Percentiles rank a stretch among this genome's conserved stretches.
These are phyloP conservation scores for Trichoderma hamatum DNA, from an alignment of 2,329 filamentous ascomycete species.

Conservation along the genomic window DNA sequence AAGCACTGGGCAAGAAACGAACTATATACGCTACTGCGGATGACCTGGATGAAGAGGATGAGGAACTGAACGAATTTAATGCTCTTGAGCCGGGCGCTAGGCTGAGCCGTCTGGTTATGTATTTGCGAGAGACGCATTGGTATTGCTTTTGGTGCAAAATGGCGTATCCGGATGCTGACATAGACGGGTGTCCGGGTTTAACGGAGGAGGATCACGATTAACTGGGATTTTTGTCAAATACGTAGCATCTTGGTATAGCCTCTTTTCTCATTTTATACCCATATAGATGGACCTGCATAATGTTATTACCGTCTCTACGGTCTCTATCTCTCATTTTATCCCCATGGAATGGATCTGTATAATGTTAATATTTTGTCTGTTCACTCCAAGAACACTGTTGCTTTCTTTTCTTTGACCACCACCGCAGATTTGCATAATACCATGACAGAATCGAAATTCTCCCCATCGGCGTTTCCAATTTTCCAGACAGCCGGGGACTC, in stretches of 20 bases:
- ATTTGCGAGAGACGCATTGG: slow-evolving; percentile 69
- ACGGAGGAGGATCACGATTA: slow-evolving; percentile 80
- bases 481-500: slow-evolving; percentile 27
- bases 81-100: slow-evolving; percentile 67
- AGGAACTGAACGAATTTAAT: slow-evolving; percentile 80
- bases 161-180: slow-evolving; percentile 68
- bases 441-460: slow-evolving; percentile 14
- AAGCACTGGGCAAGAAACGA: slow-evolving; percentile 64
- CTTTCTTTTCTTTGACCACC: background rate
- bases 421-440: slow-evolving; percentile 5
- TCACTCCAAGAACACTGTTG: too few relatives aligned
- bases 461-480: slow-evolving; percentile 28
- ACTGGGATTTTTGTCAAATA: slow-evolving; percentile 12
- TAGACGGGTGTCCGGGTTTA: slow-evolving; percentile 88
- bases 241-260: slow-evolving; percentile 15
- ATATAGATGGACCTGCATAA: background rate
- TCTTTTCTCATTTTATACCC: background rate
- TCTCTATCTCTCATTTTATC: background rate
- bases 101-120: slow-evolving; percentile 65
- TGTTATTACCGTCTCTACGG: too few relatives aligned
- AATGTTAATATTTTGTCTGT: background rate
- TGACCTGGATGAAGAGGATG: slow-evolving; percentile 76
- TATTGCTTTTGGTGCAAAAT: slow-evolving; percentile 99
- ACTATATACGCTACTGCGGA: slow-evolving; percentile 63
- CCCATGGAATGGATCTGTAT: background rate